Conservation (phyloP, 2,329 filamentous ascomycete species). For the Stachybotrys chartarum region DNA sequence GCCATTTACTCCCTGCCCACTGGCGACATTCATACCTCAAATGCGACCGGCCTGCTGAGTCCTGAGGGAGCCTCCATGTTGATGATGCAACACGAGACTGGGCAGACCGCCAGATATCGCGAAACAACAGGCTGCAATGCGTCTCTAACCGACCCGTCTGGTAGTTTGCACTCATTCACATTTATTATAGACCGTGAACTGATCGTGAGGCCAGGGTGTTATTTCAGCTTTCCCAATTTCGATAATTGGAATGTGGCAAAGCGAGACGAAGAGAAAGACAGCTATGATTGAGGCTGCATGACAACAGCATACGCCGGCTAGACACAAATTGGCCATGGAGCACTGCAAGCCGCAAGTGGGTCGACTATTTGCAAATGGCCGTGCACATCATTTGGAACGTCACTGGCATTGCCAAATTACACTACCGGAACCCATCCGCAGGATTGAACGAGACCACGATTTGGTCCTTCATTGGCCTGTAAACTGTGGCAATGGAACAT, state of each 20-base stretch:
- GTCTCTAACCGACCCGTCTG: background rate
- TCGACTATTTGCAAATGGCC: no score
- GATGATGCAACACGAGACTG: background rate
- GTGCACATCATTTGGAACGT: no score
- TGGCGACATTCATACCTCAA: background rate
- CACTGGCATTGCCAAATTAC: no score
- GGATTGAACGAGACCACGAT: no score
- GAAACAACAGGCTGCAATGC: background rate
- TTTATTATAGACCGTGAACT: background rate
- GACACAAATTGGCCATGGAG: no score
- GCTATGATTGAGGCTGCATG: slow-evolving; percentile 13
- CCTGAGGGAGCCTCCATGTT: background rate
- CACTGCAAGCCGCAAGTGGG: no score
- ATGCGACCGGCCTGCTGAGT: background rate
- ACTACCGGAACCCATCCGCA: no score
- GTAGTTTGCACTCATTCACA: background rate
- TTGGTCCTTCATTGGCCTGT: no score
- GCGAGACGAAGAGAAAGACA: slow-evolving; percentile 14
- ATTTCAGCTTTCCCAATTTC: slow-evolving; percentile 69
- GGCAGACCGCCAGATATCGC: background rate
- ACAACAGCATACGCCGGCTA: no score
- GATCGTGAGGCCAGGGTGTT: slow-evolving; percentile 30
- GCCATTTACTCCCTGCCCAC: slow-evolving; percentile 34
- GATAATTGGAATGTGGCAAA: slow-evolving; percentile 53
- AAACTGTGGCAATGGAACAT: no score